These are phyloP conservation scores for Hibiscus tridactylites DNA, from an alignment of 345 rosid genomes.

Conservation along the genomic window DNA sequence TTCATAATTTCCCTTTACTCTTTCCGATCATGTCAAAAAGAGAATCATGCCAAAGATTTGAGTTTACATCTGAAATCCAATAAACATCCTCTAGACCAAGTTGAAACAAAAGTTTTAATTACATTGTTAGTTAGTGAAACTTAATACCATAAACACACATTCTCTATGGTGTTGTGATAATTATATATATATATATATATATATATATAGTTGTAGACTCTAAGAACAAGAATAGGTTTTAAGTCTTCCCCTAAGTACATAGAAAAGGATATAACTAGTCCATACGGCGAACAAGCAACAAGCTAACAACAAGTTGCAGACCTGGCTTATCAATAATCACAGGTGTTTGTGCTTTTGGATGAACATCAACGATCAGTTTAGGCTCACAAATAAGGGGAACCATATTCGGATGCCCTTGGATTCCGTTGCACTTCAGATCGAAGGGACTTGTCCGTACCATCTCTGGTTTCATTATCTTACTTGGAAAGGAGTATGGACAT, in stretches of 20 bases:
- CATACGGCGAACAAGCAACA: neutral
- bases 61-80: neutral
- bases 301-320: slow-evolving; percentile 19
- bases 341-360: slow-evolving; percentile 33
- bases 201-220: neutral
- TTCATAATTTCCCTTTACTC: neutral
- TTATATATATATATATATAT: neutral
- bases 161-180: neutral
- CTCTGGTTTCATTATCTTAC: slow-evolving; percentile 36
- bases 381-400: slow-evolving; percentile 23
- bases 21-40: neutral
- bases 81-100: neutral
- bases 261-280: neutral
- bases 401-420: slow-evolving; percentile 40
- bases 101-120: neutral
- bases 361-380: slow-evolving; percentile 34
- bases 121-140: neutral
- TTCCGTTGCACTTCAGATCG: slow-evolving; percentile 26
- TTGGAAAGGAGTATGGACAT: slow-evolving; percentile 26
- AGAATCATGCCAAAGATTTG: neutral
- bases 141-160: neutral
- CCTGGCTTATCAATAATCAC: slow-evolving; percentile 53
- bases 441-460: slow-evolving; percentile 27
- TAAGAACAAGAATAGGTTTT: neutral
- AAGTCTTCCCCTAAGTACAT: neutral